These are phyloP conservation scores for Nitzschia sp. DNA, from an alignment of 108 stramenopile genomes.

Conservation along the genomic window DNA sequence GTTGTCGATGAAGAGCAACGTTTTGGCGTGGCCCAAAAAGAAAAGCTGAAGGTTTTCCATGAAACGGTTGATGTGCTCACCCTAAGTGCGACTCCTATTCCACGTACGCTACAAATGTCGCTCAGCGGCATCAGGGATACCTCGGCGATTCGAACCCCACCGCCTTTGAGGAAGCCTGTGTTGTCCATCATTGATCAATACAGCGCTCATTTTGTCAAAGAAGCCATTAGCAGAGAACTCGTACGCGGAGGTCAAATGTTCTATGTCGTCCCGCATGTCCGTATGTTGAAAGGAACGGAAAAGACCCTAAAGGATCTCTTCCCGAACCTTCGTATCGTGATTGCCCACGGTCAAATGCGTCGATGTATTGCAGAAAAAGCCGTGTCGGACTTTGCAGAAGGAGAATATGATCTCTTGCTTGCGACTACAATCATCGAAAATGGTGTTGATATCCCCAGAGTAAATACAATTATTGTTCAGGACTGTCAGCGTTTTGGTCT, in stretches of 20 bases:
- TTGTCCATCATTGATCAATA: slow-evolving; percentile 77
- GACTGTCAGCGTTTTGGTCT: slow-evolving; percentile 93
- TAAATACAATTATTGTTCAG: slow-evolving; percentile 92
- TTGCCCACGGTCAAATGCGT: slow-evolving; percentile 87
- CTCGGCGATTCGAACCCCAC: slow-evolving; percentile 85
- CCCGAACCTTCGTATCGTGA: slow-evolving; percentile 72
- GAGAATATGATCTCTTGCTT: slow-evolving; percentile 82
- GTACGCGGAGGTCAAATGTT: slow-evolving; percentile 84
- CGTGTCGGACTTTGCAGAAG: slow-evolving; percentile 84
- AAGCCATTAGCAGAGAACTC: slow-evolving; percentile 73
- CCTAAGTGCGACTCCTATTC: slow-evolving; percentile 94
- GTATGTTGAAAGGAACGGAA: slow-evolving; percentile 70
- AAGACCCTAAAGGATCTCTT: slow-evolving; percentile 57
- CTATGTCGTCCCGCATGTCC: slow-evolving; percentile 89
- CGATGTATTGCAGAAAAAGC: slow-evolving; percentile 70
- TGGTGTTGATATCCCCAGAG: slow-evolving; percentile 93
- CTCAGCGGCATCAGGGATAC: slow-evolving; percentile 90
- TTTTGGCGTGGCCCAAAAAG: slow-evolving; percentile 97
- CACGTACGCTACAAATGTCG: slow-evolving; percentile 92
- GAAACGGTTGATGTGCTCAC: slow-evolving; percentile 93
- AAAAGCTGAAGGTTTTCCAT: slow-evolving; percentile 84
- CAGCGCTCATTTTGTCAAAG: slow-evolving; percentile 52
- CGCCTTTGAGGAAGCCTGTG: slow-evolving; percentile 83
- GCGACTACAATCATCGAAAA: slow-evolving; percentile 98
- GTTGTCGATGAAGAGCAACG: slow-evolving; percentile 96